Base-by-base conservation (phyloP, 129 eudicot species). In the Helianthus tuberosus region DNA sequence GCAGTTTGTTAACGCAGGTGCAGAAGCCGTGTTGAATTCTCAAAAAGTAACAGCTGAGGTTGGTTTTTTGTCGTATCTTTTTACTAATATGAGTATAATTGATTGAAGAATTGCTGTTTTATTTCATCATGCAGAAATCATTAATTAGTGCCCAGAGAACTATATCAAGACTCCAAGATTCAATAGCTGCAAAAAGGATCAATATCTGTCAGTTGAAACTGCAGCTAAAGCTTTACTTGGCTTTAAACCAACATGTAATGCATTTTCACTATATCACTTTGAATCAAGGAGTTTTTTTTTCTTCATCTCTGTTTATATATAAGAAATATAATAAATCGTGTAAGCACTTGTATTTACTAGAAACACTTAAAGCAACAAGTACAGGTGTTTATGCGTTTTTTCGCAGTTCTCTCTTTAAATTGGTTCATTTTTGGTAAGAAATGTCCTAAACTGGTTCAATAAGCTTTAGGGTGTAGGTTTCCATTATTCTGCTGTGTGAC, bases 1-100 rank as follows among this genome's bases (percentile, higher is more conserved):
- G 97, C 85, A 86, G 75, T 95, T 79, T 80, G 84, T 86, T 43
- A 95, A 91, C 79, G 96, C 99, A 16, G 77, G 75, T 58, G 74
- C 87, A 25, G 89, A 81, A 81, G 80, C 88, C 61, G 77, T 83
- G 44, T 32, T 88, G 69, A 50, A 76, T 71, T 77, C 80, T 54
- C 99, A 85, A 83, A 82, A 84, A 83, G 59, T 64, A 61, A 82
- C 82, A 52, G 86, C 94, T 68, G 94, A 95, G 97, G 99, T 93
- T 80, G 63, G 86, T 36, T 69, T 52, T 58, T 64, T 70, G 32
- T 51, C 54, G 38, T 63, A 35, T 59, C 52, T 60, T 11, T 11
- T 8, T 58, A 60, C 32, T 6, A 13, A 43, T 74, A 61, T 11
- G 35, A 32, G 44, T 12, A 65, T 55, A 44, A 64, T 46, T 72